Evolutionary conservation across 2,329 filamentous ascomycete species (phyloP).

Genomic region (Alternaria hordeiaustralica): DNA sequence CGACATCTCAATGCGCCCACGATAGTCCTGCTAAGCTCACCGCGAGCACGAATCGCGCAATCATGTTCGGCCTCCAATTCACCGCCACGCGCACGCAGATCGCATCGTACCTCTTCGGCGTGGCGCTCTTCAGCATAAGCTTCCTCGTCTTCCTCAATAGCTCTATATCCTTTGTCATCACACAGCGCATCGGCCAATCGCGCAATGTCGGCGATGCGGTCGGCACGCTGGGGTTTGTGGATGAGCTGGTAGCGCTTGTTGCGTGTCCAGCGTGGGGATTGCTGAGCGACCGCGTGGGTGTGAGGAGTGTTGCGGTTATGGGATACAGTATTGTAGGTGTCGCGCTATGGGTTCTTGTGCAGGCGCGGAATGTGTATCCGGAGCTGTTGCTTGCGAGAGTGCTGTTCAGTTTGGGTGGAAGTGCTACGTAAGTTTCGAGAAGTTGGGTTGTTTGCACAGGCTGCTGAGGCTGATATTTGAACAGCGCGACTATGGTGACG

Average conservation of each 20-base stretch:
- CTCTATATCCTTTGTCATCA: constrained; percentile 83
- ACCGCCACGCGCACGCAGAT: constrained; percentile 65
- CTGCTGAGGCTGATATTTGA: constrained; percentile 17
- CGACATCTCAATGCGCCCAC: constrained; percentile 17
- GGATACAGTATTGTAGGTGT: constrained; percentile 84
- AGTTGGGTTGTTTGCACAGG: neutral
- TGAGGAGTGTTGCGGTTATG: constrained; percentile 67
- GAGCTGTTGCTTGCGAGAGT: constrained; percentile 83
- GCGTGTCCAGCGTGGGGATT: constrained; percentile 83
- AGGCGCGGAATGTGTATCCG: constrained; percentile 86
- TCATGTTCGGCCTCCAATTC: constrained; percentile 53
- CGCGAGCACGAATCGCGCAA: constrained; percentile 26
- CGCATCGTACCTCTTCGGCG: constrained; percentile 77
- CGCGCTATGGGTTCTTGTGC: constrained; percentile 80
- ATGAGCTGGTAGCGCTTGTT: constrained; percentile 81
- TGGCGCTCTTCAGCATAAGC: constrained; percentile 85
- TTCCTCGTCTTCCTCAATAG: constrained; percentile 91
- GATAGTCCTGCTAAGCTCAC: constrained; percentile 25
- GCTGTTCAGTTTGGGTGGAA: constrained; percentile 87
- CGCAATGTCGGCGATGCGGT: constrained; percentile 78
- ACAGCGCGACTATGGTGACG: constrained; percentile 87
- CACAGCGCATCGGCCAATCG: constrained; percentile 78
- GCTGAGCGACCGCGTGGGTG: constrained; percentile 76
- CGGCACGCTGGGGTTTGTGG: constrained; percentile 82
- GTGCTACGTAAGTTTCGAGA: constrained; percentile 69